Evolutionary conservation across 768 basidiomycete species (phyloP).

Genomic region (Podaxis sp.): DNA sequence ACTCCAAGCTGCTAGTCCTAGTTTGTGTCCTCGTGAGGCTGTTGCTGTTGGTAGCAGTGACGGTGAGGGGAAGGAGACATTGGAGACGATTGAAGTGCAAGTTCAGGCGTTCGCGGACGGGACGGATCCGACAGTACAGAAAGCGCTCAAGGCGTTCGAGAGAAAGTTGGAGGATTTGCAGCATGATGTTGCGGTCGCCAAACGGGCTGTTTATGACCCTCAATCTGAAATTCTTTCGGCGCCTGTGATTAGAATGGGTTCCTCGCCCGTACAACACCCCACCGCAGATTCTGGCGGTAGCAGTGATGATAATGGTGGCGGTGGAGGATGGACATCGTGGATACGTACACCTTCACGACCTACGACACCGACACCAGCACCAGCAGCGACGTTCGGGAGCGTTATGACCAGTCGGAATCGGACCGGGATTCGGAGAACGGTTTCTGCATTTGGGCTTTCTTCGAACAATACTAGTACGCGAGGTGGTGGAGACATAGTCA

Average conservation of each 20-base stretch:
- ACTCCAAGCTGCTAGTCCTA: slow-evolving; percentile 19
- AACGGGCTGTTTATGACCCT: slow-evolving; percentile 54
- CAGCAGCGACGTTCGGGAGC: slow-evolving; percentile 3
- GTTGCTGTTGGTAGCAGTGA: slow-evolving; percentile 13
- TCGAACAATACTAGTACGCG: neutral
- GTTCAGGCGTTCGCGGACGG: slow-evolving; percentile 60
- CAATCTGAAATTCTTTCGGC: neutral
- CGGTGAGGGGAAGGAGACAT: slow-evolving; percentile 18
- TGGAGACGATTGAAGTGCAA: slow-evolving; percentile 45
- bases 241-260: neutral
- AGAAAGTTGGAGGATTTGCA: slow-evolving; percentile 71
- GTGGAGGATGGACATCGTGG: slow-evolving; percentile 5
- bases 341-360: neutral
- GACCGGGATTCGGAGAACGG: neutral
- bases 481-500: neutral
- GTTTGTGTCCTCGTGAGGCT: neutral
- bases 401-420: slow-evolving; percentile 3
- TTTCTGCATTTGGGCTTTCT: neutral
- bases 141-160: slow-evolving; percentile 46
- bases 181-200: slow-evolving; percentile 74
- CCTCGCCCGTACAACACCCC: no score
- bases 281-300: no score
- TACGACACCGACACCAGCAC: neutral
- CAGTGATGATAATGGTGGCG: neutral
- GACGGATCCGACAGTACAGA: slow-evolving; percentile 44